phyloP scores from a whole-genome alignment of 2,329 filamentous ascomycete species.

The Daldinia sp. region DNA sequence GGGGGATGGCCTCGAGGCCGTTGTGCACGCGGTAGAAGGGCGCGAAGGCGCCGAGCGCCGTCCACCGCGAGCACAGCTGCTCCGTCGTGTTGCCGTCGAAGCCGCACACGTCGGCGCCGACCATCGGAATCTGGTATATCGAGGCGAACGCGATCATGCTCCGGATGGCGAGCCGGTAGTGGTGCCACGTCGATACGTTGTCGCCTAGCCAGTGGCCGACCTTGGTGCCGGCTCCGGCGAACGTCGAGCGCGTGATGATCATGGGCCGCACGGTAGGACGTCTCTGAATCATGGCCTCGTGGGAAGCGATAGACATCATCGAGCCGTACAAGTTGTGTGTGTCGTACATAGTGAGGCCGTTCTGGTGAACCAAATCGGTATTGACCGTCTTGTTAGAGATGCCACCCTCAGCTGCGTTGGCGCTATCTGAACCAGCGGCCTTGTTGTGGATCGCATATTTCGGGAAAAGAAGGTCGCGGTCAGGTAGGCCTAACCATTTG shows the following conservation, averaged over 20 bases:
- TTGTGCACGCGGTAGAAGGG: constrained; percentile 85
- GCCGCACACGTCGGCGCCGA: constrained; percentile 81
- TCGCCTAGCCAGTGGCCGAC: constrained; percentile 72
- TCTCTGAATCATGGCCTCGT: constrained; percentile 73
- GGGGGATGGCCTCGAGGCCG: constrained; percentile 61
- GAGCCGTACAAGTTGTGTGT: constrained; percentile 82
- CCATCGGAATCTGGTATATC: constrained; percentile 77
- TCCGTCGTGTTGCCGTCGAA: constrained; percentile 76
- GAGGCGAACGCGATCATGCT: constrained; percentile 71
- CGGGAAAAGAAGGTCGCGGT: constrained; percentile 72
- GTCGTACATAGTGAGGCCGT: constrained; percentile 77
- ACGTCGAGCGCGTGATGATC: constrained; percentile 81
- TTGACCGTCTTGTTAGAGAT: constrained; percentile 71
- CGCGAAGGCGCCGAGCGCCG: constrained; percentile 76
- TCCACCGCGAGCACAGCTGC: constrained; percentile 80
- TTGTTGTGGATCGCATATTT: constrained; percentile 75
- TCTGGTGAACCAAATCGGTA: constrained; percentile 75
- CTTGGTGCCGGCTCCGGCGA: constrained; percentile 76
- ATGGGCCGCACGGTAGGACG: constrained; percentile 74
- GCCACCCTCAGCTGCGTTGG: constrained; percentile 59
- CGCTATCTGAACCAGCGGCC: constrained; percentile 59
- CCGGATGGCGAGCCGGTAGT: constrained; percentile 70
- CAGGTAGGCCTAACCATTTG: constrained; percentile 68
- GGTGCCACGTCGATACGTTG: constrained; percentile 68
- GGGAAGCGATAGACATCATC: constrained; percentile 78